phyloP scores from a whole-genome alignment of 2,329 filamentous ascomycete genomes.

The Xylariaceae sp. region DNA sequence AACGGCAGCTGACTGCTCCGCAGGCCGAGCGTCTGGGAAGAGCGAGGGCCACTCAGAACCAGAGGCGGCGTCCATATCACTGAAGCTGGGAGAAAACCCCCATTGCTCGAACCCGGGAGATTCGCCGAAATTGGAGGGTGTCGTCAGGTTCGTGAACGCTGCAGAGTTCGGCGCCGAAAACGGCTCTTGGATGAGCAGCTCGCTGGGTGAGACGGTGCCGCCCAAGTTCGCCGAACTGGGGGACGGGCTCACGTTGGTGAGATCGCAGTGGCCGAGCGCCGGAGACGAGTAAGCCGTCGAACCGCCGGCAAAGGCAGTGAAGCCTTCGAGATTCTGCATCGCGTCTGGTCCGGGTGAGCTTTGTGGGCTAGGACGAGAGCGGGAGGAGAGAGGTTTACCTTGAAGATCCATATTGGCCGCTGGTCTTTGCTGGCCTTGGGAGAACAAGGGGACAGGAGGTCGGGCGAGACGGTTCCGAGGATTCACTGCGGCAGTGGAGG shows the following conservation, averaged over 20 bases:
- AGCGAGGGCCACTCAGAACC: conserved; percentile 65
- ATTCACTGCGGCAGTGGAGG: conserved; percentile 53
- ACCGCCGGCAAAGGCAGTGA: conserved; percentile 49
- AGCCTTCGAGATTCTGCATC: conserved; percentile 53
- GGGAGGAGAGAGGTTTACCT: conserved; percentile 40
- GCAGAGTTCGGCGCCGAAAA: conserved; percentile 77
- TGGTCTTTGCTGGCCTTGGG: conserved; percentile 49
- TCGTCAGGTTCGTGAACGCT: conserved; percentile 77
- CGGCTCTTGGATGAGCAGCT: conserved; percentile 65
- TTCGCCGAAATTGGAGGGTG: conserved; percentile 71
- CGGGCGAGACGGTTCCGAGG: conserved; percentile 48
- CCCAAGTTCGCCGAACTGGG: conserved; percentile 51
- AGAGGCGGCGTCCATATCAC: conserved; percentile 49
- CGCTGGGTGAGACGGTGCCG: conserved; percentile 82
- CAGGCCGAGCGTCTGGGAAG: conserved; percentile 48
- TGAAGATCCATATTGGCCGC: conserved; percentile 48
- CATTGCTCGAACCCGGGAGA: conserved; percentile 72
- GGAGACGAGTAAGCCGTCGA: conserved; percentile 49
- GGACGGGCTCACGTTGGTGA: conserved; percentile 38
- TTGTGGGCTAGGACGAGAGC: conserved; percentile 1
- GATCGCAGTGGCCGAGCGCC: conserved; percentile 47
- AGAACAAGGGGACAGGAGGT: conserved; percentile 68
- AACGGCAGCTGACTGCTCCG: conserved; percentile 22
- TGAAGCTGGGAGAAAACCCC: conserved; percentile 74
- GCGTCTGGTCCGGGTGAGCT: conserved; percentile 41